Base-by-base conservation (phyloP, 176 grass and related monocot species). In the Paspalum notatum region DNA sequence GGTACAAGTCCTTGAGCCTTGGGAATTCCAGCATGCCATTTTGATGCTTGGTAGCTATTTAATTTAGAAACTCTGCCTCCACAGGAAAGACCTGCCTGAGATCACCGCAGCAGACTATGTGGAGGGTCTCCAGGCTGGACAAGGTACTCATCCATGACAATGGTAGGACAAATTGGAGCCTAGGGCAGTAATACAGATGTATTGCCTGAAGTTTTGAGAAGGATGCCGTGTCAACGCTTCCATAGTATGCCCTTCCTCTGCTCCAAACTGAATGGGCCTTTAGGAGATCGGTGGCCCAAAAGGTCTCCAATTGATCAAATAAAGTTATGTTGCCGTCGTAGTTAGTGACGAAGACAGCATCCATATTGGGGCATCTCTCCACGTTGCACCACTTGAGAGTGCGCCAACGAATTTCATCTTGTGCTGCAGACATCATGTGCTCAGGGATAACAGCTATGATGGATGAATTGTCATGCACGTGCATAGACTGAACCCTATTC, bases 191-290 rank as follows among this genome's bases (percentile, higher is more conserved):
- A 8, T 66, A 1, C 38, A 66, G 8, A n/a, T 66, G 8, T n/a
- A 66, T 6, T n/a, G 3, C 7, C 16, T 0, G 16, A 3, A 66
- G 63, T 20, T 43, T 10, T n/a, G 3, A 17, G 12, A 66, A 66
- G 0, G 38, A 66, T 0, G 0, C 0, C 0, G 2, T 0, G 60
- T 16, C 53, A 17, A n/a, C 18, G 5, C 0, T 24, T n/a, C n/a
- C 0, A 1, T 0, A 0, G 0, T 18, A 5, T 3, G 0, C 12
- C 6, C 44, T 26, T 71, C 11, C 67, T 49, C n/a, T 25, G 22
- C 44, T 71, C 67, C 67, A 70, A 17, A 70, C 25, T 16, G 9
- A 70, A 16, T 13, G 21, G 2, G 67, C 67, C 22, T 4, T 49
- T 21, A 49, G 9, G n/a, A 70, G 67, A 26, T 49, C 12, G 16